Percentiles rank a stretch among this genome's conserved stretches.
These are phyloP conservation scores for Physcomitrium patens DNA, from an alignment of 225 moss, liverwort and hornwort species.

Conservation along the genomic window DNA sequence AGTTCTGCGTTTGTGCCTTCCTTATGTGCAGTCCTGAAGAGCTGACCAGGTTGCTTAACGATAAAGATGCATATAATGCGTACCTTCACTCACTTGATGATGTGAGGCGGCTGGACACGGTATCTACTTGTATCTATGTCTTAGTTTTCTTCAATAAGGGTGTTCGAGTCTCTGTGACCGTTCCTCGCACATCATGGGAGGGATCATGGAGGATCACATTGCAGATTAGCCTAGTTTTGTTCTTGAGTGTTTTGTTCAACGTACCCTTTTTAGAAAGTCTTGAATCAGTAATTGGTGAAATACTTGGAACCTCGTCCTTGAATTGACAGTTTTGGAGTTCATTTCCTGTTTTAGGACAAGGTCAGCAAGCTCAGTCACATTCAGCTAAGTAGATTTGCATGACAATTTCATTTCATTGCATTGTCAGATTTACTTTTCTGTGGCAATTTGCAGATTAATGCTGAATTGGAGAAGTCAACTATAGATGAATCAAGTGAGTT, in stretches of 20 bases:
- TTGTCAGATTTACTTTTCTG: no score
- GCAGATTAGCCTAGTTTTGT: slow-evolving; percentile 8
- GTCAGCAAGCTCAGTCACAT: no score
- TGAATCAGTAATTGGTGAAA: no score
- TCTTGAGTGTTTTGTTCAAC: background rate
- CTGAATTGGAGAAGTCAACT: slow-evolving; percentile 78
- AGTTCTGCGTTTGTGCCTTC: slow-evolving; percentile 7
- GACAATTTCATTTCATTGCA: background rate
- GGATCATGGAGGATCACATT: background rate
- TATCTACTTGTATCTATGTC: slow-evolving; percentile 18
- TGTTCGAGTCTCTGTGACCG: background rate
- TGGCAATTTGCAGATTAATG: slow-evolving; percentile 68
- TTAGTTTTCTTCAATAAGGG: background rate
- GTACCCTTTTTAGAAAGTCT: background rate
- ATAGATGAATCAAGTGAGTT: slow-evolving; percentile 90
- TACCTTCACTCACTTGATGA: slow-evolving; percentile 87
- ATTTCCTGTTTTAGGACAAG: no score
- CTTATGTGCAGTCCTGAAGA: slow-evolving; percentile 60
- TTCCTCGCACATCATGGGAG: background rate
- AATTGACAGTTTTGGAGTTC: no score
- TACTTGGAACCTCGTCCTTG: no score
- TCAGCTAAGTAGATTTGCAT: slow-evolving; percentile 13
- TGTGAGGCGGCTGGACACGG: slow-evolving; percentile 85
- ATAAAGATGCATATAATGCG: slow-evolving; percentile 76
- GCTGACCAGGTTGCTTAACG: slow-evolving; percentile 65